Evolutionary conservation across 2,329 filamentous ascomycete genomes (phyloP).

Genomic region (Clonostachys byssicola): DNA sequence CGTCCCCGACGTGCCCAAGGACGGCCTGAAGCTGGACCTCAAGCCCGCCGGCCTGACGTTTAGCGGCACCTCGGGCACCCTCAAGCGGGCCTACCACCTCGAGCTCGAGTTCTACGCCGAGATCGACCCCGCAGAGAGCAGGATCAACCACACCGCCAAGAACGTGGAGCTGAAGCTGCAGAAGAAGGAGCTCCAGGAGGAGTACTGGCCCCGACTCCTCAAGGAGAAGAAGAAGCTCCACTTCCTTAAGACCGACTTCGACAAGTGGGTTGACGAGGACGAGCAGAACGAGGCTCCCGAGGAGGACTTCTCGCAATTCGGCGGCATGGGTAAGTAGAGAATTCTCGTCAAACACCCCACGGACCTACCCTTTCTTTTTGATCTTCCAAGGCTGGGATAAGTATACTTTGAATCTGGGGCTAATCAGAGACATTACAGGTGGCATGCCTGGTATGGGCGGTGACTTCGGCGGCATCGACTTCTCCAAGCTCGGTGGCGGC

Average conservation of each 20-base stretch:
- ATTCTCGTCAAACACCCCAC: not conserved
- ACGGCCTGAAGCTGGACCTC: slow-evolving; percentile 77
- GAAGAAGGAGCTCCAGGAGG: slow-evolving; percentile 94
- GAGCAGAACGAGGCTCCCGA: slow-evolving; percentile 90
- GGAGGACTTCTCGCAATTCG: slow-evolving; percentile 70
- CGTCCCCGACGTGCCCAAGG: slow-evolving; percentile 76
- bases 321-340: slow-evolving; percentile 54
- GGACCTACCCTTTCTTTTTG: not conserved
- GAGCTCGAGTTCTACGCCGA: slow-evolving; percentile 85
- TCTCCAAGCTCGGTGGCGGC: slow-evolving; percentile 79
- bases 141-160: slow-evolving; percentile 83
- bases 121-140: slow-evolving; percentile 81
- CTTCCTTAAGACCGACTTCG: slow-evolving; percentile 98
- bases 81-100: slow-evolving; percentile 84
- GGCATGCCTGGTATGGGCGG: slow-evolving; percentile 55
- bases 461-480: slow-evolving; percentile 86
- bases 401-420: not conserved
- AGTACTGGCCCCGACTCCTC: slow-evolving; percentile 93
- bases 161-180: slow-evolving; percentile 86
- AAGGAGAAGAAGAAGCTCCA: slow-evolving; percentile 88
- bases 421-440: slow-evolving; percentile 21
- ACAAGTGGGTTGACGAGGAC: slow-evolving; percentile 99
- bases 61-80: slow-evolving; percentile 74
- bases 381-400: not conserved
- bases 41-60: slow-evolving; percentile 75